A percentile compares a stretch with the other conserved stretches of the same genome.
phyloP scores from a whole-genome alignment of 139 green algal species.

The Micractinium conductrix region DNA sequence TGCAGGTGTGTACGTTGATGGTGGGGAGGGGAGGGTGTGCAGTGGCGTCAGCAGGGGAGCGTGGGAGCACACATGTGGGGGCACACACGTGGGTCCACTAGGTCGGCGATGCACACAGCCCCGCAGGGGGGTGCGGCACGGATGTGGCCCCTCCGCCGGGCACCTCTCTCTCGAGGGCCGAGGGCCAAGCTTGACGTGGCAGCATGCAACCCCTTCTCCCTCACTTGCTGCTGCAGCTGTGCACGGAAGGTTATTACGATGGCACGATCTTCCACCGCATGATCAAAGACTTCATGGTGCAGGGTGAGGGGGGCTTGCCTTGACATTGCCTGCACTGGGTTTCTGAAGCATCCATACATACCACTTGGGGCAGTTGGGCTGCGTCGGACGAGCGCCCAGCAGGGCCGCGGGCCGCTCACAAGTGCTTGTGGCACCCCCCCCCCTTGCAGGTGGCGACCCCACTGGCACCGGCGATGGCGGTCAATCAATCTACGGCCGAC shows the following conservation, averaged over 20 bases:
- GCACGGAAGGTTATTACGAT: conserved; percentile 95
- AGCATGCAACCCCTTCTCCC: too few species aligned
- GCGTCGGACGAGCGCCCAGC: background rate
- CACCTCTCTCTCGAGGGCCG: too few species aligned
- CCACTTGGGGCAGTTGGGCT: background rate
- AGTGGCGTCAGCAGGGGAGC: too few species aligned
- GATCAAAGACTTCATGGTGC: conserved; percentile 85
- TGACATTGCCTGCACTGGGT: too few species aligned
- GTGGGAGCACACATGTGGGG: too few species aligned
- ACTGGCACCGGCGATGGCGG: conserved; percentile 74
- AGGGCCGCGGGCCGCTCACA: background rate
- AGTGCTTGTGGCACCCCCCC: background rate
- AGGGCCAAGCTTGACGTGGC: conserved; percentile 86
- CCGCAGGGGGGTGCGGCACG: too few species aligned
- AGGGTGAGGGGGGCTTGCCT: conserved; percentile 42
- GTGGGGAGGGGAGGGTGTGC: too few species aligned
- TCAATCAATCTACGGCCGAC: conserved; percentile 58
- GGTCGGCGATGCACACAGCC: too few species aligned
- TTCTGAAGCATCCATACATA: background rate
- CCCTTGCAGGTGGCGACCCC: conserved; percentile 69
- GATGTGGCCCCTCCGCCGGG: too few species aligned
- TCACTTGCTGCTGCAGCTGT: conserved; percentile 91
- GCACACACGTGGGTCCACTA: too few species aligned
- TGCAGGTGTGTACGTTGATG: conserved; percentile 94
- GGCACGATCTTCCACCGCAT: conserved; percentile 90